Evolutionary conservation across 2,329 filamentous ascomycete species (phyloP).

Genomic region (Stemphylium vesicarium): DNA sequence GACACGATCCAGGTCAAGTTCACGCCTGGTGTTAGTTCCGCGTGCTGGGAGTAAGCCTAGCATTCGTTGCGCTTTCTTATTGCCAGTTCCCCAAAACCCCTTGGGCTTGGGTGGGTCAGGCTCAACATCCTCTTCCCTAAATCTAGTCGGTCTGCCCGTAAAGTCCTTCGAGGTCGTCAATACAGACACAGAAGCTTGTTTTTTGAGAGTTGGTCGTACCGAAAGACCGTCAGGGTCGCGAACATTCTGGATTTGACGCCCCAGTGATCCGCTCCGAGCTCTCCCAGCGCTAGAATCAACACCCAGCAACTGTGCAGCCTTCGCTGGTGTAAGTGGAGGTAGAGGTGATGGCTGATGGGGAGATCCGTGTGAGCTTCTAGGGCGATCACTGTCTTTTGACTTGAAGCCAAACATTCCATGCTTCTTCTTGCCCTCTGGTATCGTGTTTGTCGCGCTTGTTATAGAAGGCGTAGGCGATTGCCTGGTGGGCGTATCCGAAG

Average conservation of each 20-base stretch:
- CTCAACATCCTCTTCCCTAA: slow-evolving; percentile 18
- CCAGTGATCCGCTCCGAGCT: neutral
- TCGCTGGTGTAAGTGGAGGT: slow-evolving; percentile 27
- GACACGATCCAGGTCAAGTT: neutral
- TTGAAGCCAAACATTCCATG: slow-evolving; percentile 22
- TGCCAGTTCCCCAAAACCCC: slow-evolving; percentile 9
- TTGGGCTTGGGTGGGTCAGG: slow-evolving; percentile 13
- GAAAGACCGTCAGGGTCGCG: slow-evolving; percentile 1
- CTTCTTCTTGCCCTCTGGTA: slow-evolving; percentile 23
- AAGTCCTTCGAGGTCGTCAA: slow-evolving; percentile 7
- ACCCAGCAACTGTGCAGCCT: slow-evolving; percentile 32
- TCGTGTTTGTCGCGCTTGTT: slow-evolving; percentile 1
- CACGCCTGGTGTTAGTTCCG: slow-evolving; percentile 9
- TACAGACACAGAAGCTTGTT: slow-evolving; percentile 5
- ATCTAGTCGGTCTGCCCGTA: slow-evolving; percentile 8
- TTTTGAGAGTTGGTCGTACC: slow-evolving; percentile 9
- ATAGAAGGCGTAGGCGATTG: slow-evolving; percentile 10
- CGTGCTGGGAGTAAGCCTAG: slow-evolving; percentile 17
- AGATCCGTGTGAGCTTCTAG: slow-evolving; percentile 8
- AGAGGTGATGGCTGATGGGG: slow-evolving; percentile 18
- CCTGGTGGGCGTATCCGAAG: neutral
- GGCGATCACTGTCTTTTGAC: slow-evolving; percentile 17
- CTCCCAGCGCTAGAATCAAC: slow-evolving; percentile 6
- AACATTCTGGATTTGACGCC: slow-evolving; percentile 4
- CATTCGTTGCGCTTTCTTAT: slow-evolving; percentile 22